Conservation (phyloP, 257 asterid genomes). For the Solanum virginianum region DNA sequence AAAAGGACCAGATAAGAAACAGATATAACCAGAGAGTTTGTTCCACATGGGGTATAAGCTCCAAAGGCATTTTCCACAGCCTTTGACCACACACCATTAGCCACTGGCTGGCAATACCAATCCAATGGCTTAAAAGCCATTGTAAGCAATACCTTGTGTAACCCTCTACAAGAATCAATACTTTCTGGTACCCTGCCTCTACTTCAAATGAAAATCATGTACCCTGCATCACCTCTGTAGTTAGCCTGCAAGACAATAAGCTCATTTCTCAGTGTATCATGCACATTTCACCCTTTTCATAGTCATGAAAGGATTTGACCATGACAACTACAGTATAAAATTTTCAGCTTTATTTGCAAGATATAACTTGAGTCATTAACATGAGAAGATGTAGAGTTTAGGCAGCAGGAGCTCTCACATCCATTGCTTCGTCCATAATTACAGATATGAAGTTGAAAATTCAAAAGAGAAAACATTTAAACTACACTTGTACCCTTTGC, state of each 20-base stretch:
- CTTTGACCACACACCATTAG: constrained; percentile 67
- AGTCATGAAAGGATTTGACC: neutral
- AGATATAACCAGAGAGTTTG: constrained; percentile 61
- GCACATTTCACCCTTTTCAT: neutral
- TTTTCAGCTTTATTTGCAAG: neutral
- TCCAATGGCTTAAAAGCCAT: constrained; percentile 74
- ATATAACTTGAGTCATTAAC: neutral
- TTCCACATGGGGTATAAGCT: constrained; percentile 79
- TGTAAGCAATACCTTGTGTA: neutral
- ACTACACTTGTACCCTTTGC: neutral
- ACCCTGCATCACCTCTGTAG: neutral
- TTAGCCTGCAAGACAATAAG: neutral
- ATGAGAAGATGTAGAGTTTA: neutral
- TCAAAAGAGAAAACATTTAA: no score
- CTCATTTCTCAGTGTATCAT: neutral
- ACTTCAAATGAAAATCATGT: neutral
- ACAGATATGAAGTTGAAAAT: neutral
- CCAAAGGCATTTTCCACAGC: constrained; percentile 83
- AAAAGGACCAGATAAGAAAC: constrained; percentile 59
- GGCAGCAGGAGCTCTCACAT: neutral
- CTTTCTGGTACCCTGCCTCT: neutral
- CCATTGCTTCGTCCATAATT: neutral
- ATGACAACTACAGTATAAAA: neutral
- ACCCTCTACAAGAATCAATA: constrained; percentile 12
- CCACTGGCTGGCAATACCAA: constrained; percentile 75